Evolutionary conservation across 2,329 filamentous ascomycete species (phyloP).

Genomic region (Venturia asperata): DNA sequence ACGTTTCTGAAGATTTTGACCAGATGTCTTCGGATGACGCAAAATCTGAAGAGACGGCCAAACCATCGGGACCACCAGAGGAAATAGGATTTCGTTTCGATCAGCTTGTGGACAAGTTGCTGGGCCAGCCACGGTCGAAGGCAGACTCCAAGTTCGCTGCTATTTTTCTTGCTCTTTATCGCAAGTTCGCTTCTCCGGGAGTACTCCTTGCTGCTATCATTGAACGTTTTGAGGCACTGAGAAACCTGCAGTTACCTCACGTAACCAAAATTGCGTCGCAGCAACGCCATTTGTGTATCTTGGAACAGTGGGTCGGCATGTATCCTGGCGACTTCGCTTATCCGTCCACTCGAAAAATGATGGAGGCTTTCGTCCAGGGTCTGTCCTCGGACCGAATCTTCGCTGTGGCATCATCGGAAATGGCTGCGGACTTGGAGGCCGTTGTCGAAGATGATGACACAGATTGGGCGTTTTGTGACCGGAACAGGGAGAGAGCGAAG

Average conservation of each 20-base stretch:
- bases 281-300: conserved; percentile 71
- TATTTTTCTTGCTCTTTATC: conserved; percentile 86
- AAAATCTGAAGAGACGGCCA: conserved; percentile 7
- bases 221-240: conserved; percentile 61
- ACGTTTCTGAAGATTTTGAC: conserved; percentile 13
- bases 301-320: conserved; percentile 80
- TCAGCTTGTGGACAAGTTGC: conserved; percentile 68
- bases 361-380: conserved; percentile 67
- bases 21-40: conserved; percentile 22
- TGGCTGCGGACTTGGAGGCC: conserved; percentile 67
- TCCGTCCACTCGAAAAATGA: conserved; percentile 60
- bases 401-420: conserved; percentile 76
- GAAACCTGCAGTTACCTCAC: conserved; percentile 55
- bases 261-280: conserved; percentile 75
- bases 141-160: conserved; percentile 83
- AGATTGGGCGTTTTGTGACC: conserved; percentile 82
- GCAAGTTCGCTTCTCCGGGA: conserved; percentile 80
- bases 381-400: conserved; percentile 76
- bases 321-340: conserved; percentile 93
- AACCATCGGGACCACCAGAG: conserved; percentile 36
- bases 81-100: conserved; percentile 52
- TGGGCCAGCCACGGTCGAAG: conserved; percentile 74
- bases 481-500: conserved; percentile 43
- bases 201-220: conserved; percentile 73
- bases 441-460: conserved; percentile 84